Base-by-base conservation (phyloP, 2,329 filamentous ascomycete species). In the Aureobasidium sp. region DNA sequence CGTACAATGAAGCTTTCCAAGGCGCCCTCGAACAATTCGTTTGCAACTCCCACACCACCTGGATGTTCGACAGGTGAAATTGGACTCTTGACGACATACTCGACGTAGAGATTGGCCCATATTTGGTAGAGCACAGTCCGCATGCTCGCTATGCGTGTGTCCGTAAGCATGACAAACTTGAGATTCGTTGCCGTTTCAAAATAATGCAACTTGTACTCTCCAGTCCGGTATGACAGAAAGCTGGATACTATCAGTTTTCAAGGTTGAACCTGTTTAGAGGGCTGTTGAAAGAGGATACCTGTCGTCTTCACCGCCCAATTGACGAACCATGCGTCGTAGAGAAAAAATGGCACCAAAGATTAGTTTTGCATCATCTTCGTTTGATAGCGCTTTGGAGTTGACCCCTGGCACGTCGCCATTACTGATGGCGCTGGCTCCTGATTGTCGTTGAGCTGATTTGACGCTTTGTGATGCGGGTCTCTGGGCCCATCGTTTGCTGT, bases 261-360 rank as follows among this genome's bases (percentile, higher is more conserved):
- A 21, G 11, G 14, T 22, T 14, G 16, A n/a, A 22, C 14, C 29
- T 37, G n/a, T 14, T 38, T 32, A 10, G 17, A n/a, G 29, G 45
- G 17, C 1, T 17, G 14, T 4, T 25, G 7, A 16, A 42, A n/a
- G 35, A 42, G n/a, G 29, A 30, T 66, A 79, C 78, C 76, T 81
- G 74, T 96, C 91, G 68, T 96, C 90, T 52, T 88, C 83, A 60
- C 91, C 91, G 64, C 91, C 91, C 42, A 98, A 80, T 76, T 96
- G 95, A 70, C 89, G 87, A 58, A 87, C 89, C 86, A 98, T 95
- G 73, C 96, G 96, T 63, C 93, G 85, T 63, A 98, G 77, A 44
- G 90, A 95, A 75, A 96, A 98, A 59, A 98, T 84, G 56, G 91
- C 93, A 62, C 93, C 93, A 71, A 97, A 98, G 68, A 98, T 87